Evolutionary conservation across 768 basidiomycete species (phyloP).

Genomic region (Lactarius evosmus): DNA sequence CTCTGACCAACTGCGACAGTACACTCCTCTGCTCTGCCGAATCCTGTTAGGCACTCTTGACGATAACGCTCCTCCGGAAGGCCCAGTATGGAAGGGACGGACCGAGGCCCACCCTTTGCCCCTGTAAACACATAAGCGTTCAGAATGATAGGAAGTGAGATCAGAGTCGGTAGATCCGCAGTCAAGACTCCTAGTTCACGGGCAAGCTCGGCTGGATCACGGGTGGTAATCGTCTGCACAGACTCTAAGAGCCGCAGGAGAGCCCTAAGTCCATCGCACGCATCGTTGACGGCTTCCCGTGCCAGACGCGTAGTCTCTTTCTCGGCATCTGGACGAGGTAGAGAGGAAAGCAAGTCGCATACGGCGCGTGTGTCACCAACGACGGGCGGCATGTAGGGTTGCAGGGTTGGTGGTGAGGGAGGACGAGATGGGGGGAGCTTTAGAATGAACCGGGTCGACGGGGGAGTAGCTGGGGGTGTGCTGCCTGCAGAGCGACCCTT

Average conservation of each 20-base stretch:
- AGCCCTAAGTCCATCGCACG: slow-evolving; percentile 59
- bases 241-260: slow-evolving; percentile 57
- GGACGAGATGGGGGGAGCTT: slow-evolving; percentile 67
- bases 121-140: slow-evolving; percentile 39
- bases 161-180: slow-evolving; percentile 65
- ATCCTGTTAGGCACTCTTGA: slow-evolving; percentile 65
- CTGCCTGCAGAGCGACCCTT: slow-evolving; percentile 36
- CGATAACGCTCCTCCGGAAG: slow-evolving; percentile 63
- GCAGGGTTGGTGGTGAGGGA: slow-evolving; percentile 50
- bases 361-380: slow-evolving; percentile 59
- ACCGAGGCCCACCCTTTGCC: slow-evolving; percentile 34
- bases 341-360: slow-evolving; percentile 53
- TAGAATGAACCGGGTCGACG: slow-evolving; percentile 57
- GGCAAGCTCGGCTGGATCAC: slow-evolving; percentile 31
- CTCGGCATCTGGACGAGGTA: slow-evolving; percentile 59
- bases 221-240: slow-evolving; percentile 18
- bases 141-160: slow-evolving; percentile 67
- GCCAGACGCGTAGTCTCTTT: slow-evolving; percentile 53
- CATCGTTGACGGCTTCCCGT: slow-evolving; percentile 80
- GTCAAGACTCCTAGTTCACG: slow-evolving; percentile 53
- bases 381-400: slow-evolving; percentile 39
- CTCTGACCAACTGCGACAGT: slow-evolving; percentile 55
- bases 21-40: slow-evolving; percentile 75
- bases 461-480: slow-evolving; percentile 55
- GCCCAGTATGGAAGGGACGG: slow-evolving; percentile 54